A percentile compares a stretch with the other conserved stretches of the same genome.
Conservation (phyloP, 2,329 filamentous ascomycete genomes). For the Colletotrichum eremochloae region DNA sequence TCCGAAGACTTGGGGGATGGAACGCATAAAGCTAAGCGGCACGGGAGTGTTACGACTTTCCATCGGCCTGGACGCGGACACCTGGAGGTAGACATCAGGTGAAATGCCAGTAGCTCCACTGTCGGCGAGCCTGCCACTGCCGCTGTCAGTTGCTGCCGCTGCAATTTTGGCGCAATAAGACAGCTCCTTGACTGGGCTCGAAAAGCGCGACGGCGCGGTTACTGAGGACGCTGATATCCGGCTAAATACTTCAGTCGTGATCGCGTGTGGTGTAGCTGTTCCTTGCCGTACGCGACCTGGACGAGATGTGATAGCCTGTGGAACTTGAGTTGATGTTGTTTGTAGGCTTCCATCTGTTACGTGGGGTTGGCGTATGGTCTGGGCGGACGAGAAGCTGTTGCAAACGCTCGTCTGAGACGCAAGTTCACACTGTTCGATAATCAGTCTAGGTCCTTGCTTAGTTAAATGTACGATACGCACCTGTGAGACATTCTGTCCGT, state of each 20-base stretch:
- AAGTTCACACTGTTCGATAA: slow-evolving; percentile 11
- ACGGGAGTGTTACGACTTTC: slow-evolving; percentile 1
- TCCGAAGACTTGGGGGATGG: not conserved
- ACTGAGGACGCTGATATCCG: not conserved
- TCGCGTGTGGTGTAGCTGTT: not conserved
- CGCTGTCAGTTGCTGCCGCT: not conserved
- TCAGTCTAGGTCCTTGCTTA: not conserved
- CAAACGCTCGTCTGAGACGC: not conserved
- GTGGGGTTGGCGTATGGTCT: not conserved
- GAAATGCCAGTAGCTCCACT: not conserved
- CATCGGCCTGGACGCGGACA: not conserved
- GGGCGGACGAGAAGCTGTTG: not conserved
- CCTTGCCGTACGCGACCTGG: not conserved
- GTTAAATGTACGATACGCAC: not conserved
- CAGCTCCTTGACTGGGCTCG: slow-evolving; percentile 2
- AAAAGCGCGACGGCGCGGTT: not conserved
- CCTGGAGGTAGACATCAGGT: not conserved
- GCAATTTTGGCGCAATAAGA: not conserved
- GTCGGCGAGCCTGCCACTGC: not conserved
- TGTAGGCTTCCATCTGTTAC: not conserved
- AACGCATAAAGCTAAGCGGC: not conserved
- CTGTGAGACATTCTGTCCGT: not conserved
- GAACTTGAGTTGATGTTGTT: not conserved
- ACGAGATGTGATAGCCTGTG: not conserved
- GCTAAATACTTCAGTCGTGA: not conserved